A percentile compares a stretch with the other conserved stretches of the same genome.
phyloP scores from a whole-genome alignment of 768 basidiomycete genomes.

The Suillus subaureus region DNA sequence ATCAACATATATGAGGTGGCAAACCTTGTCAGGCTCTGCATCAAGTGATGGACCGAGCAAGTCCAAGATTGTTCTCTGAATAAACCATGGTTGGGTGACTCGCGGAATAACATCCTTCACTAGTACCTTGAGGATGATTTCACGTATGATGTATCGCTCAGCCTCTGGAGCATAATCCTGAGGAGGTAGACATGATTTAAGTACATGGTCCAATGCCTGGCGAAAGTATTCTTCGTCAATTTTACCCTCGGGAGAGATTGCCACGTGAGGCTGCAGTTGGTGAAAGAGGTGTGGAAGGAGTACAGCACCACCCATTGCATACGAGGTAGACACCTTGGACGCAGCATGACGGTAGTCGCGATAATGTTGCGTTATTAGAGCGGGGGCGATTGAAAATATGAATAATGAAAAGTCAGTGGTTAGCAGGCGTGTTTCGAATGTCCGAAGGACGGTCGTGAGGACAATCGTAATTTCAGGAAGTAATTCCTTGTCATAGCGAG shows the following conservation, averaged over 20 bases:
- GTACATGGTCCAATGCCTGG: slow-evolving; percentile 74
- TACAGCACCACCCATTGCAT: slow-evolving; percentile 66
- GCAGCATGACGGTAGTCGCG: slow-evolving; percentile 73
- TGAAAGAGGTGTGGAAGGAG: slow-evolving; percentile 74
- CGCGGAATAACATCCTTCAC: slow-evolving; percentile 68
- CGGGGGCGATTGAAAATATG: slow-evolving; percentile 62
- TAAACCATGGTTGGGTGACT: slow-evolving; percentile 89
- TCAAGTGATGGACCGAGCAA: slow-evolving; percentile 53
- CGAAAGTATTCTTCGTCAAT: slow-evolving; percentile 79
- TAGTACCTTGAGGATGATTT: slow-evolving; percentile 79
- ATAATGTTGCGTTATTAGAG: slow-evolving; percentile 74
- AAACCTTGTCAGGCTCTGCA: slow-evolving; percentile 23
- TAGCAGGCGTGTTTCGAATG: slow-evolving; percentile 59
- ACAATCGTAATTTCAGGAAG: slow-evolving; percentile 69
- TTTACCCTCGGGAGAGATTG: slow-evolving; percentile 63
- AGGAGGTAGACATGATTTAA: slow-evolving; percentile 70
- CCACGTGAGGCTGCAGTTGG: slow-evolving; percentile 83
- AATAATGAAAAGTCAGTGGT: slow-evolving; percentile 61
- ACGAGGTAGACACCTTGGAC: slow-evolving; percentile 65
- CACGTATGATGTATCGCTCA: slow-evolving; percentile 83
- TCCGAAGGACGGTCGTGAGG: slow-evolving; percentile 57
- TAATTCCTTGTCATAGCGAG: slow-evolving; percentile 82
- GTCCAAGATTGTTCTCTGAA: slow-evolving; percentile 70
- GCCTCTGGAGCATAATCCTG: slow-evolving; percentile 74
- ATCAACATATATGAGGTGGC: neutral